phyloP scores from a whole-genome alignment of 306 rosid species.

The Acmispon strigosus region DNA sequence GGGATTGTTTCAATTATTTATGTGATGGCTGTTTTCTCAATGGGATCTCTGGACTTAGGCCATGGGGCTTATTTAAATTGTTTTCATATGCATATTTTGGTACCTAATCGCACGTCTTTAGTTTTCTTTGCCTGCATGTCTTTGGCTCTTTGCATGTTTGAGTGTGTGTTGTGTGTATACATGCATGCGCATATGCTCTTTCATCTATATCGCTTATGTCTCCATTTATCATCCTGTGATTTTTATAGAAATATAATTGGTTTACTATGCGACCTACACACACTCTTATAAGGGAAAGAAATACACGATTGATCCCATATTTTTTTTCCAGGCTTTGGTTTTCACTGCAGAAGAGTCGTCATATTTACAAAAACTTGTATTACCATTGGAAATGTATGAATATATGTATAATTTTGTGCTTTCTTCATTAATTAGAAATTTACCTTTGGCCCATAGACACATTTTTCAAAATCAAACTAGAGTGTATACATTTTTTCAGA shows the following conservation, averaged over 20 bases:
- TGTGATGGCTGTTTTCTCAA: slow-evolving; percentile 9
- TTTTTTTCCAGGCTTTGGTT: neutral
- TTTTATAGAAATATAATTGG: slow-evolving; percentile 1
- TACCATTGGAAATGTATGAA: neutral
- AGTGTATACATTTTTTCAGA: neutral
- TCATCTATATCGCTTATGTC: neutral
- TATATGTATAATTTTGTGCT: neutral
- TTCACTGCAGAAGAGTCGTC: neutral
- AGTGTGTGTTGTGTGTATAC: neutral
- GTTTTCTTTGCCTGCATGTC: slow-evolving; percentile 10
- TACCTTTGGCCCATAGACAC: neutral
- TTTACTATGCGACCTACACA: neutral
- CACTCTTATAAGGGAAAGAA: neutral
- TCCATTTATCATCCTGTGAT: neutral
- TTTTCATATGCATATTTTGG: neutral
- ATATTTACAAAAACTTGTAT: neutral
- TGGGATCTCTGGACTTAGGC: slow-evolving; percentile 4
- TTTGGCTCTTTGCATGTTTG: slow-evolving; percentile 6
- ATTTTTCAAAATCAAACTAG: neutral
- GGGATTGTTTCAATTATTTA: slow-evolving; percentile 4
- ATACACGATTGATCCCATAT: neutral
- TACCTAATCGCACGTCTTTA: neutral
- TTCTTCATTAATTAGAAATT: neutral
- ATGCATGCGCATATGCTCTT: slow-evolving; percentile 2
- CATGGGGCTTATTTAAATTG: slow-evolving; percentile 11